Base-by-base conservation (phyloP, 1,284 basidiomycete species). In the Agaricales sp. region DNA sequence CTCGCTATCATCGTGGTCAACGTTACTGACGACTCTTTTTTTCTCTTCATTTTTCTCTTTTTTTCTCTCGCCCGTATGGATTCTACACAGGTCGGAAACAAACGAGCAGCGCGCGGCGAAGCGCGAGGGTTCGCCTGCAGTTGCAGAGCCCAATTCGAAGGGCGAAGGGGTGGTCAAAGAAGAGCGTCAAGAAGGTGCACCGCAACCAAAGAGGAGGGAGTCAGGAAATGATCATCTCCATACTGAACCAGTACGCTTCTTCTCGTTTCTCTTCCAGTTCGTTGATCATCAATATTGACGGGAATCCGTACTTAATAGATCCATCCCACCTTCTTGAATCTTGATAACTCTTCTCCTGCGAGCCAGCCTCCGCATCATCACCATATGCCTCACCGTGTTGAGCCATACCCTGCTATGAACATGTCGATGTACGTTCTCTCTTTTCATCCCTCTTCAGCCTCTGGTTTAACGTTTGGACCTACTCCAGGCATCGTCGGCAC, bases 331-430 rank as follows among this genome's bases (percentile, higher is more conserved):
- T 41, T 41, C 16, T 16, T 41, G 4, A 41, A 41, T 20, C 6
- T 41, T 41, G 39, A 41, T 41, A 4, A 6, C 39, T 41, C 39
- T 20, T 14, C 26, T 6, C 39, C 13, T 16, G 39, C 39, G 39
- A 41, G 6, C 39, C 39, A 41, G 8, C 39, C 6, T n/a, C n/a
- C 39, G 14, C 26, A 6, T 6, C 26, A 30, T 41, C 39, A 41
- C 19, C 39, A 45, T 49, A 75, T 74, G 72, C 69, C 73, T 24
- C 68, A 69, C 58, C 67, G 72, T 48, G 67, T 71, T 52, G 72
- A 74, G 52, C 59, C 68, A 13, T 61, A 66, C 44, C 61, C 67
- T 8, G 8, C 13, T 49, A 68, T 70, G 67, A 61, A 62, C 54
- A n/a, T n/a, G n/a, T 59, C 67, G 45, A 66, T 63, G 63, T 71